A percentile compares a stretch with the other conserved stretches of the same genome.
Evolutionary conservation across 257 asterid genomes (phyloP).

Genomic region (Capsicum rhomboideum): DNA sequence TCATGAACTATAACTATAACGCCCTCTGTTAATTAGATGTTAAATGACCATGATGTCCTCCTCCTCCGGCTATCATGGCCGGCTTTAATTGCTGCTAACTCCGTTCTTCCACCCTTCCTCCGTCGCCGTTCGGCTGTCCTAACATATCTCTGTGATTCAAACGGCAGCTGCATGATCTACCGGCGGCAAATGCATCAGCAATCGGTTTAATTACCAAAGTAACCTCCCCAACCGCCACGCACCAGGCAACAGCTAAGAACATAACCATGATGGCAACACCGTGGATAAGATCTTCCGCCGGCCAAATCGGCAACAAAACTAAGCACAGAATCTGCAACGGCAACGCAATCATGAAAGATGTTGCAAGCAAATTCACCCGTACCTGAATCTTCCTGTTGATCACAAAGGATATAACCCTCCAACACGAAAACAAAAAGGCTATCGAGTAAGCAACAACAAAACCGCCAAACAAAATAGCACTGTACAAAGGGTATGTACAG

Average conservation of each 20-base stretch:
- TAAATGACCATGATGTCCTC: conserved; percentile 1
- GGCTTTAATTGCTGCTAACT: background rate
- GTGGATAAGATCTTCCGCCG: conserved; percentile 31
- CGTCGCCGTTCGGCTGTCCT: background rate
- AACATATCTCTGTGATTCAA: background rate
- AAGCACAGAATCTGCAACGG: conserved; percentile 51
- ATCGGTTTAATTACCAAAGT: conserved; percentile 62
- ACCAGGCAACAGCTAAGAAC: conserved; percentile 34
- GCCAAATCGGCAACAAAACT: conserved; percentile 35
- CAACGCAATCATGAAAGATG: conserved; percentile 40
- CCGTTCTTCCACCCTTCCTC: background rate
- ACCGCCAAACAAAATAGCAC: conserved; percentile 37
- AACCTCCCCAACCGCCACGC: conserved; percentile 40
- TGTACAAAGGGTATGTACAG: conserved; percentile 60
- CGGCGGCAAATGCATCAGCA: conserved; percentile 46
- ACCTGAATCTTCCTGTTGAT: conserved; percentile 51
- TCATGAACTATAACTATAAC: background rate
- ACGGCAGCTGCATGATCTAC: conserved; percentile 1
- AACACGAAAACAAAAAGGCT: conserved; percentile 51
- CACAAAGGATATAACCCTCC: conserved; percentile 48
- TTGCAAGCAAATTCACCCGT: conserved; percentile 43
- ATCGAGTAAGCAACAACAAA: conserved; percentile 36
- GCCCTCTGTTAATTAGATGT: background rate
- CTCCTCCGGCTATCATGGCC: background rate
- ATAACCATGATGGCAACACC: conserved; percentile 26